phyloP scores from a whole-genome alignment of 208 protist genomes.

The Trypanosoma brucei region DNA sequence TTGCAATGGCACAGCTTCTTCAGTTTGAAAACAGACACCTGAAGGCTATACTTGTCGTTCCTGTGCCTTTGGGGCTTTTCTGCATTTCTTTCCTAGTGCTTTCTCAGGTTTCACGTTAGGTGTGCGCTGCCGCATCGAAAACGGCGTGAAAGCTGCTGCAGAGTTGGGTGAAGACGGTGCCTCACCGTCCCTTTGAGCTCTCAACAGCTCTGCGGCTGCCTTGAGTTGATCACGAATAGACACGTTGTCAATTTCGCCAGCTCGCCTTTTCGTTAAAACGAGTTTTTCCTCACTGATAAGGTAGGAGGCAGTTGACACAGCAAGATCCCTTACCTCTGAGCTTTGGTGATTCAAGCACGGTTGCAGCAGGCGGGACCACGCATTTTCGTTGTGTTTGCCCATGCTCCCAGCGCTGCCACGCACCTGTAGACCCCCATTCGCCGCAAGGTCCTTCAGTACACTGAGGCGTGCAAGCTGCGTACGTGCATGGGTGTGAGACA shows the following conservation, averaged over 20 bases:
- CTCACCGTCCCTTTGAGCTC: background rate
- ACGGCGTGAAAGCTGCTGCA: background rate
- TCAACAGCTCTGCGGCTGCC: background rate
- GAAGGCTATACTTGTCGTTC: background rate
- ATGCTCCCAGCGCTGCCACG: background rate
- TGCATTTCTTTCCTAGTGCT: background rate
- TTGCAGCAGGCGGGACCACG: constrained; percentile 63
- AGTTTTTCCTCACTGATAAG: constrained; percentile 34
- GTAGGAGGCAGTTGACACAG: constrained; percentile 29
- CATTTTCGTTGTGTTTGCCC: constrained; percentile 11
- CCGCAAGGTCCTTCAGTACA: constrained; percentile 43
- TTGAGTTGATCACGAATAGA: constrained; percentile 43
- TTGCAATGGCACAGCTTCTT: too few species aligned
- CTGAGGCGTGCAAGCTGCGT: constrained; percentile 63
- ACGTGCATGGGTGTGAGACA: constrained; percentile 27
- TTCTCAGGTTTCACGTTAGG: background rate
- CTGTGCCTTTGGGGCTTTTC: background rate
- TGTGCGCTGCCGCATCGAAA: background rate
- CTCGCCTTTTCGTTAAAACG: constrained; percentile 36
- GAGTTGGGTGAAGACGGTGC: background rate
- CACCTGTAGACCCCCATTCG: constrained; percentile 1
- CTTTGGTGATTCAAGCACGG: constrained; percentile 75
- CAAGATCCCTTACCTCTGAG: constrained; percentile 74
- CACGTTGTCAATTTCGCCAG: constrained; percentile 53
- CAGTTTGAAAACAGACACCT: too few species aligned